A percentile compares a stretch with the other conserved stretches of the same genome.
These are phyloP conservation scores for Cenchrus americanus DNA, from an alignment of 176 grass and related monocot species.

Conservation along the genomic window DNA sequence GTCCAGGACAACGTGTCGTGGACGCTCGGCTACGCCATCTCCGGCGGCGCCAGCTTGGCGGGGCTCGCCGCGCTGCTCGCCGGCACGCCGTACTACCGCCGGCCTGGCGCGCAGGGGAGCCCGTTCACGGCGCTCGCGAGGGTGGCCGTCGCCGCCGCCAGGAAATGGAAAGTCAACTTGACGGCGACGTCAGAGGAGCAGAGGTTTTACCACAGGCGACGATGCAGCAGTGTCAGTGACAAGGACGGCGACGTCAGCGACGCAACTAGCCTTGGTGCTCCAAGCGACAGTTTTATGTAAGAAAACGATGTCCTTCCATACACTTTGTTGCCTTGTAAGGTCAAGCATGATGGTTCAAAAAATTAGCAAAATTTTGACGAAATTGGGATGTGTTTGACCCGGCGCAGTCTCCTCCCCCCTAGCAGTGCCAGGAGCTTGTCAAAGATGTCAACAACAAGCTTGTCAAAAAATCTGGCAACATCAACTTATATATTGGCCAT, in stretches of 20 bases:
- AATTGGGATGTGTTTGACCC: background rate
- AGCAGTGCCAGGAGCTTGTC: background rate
- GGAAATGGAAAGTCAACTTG: constrained; percentile 50
- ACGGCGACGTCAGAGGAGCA: background rate
- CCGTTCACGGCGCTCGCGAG: constrained; percentile 66
- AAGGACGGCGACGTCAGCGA: background rate
- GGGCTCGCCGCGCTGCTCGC: constrained; percentile 56
- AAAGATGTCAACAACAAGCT: background rate
- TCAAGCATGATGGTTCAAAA: background rate
- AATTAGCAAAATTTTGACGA: background rate
- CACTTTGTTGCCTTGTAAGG: background rate
- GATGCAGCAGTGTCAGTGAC: background rate
- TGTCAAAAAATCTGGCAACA: background rate
- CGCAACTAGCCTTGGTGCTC: background rate
- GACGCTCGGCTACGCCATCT: constrained; percentile 56
- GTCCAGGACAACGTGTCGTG: constrained; percentile 70
- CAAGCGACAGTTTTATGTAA: constrained; percentile 68
- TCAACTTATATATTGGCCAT: background rate
- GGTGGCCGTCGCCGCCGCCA: constrained; percentile 58
- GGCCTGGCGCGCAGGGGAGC: constrained; percentile 54
- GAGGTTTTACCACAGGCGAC: constrained; percentile 43
- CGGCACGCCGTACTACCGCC: constrained; percentile 55
- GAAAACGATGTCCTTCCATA: background rate
- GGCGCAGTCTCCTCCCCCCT: background rate
- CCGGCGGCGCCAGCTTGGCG: constrained; percentile 30